These are phyloP conservation scores for Brassica balearica DNA, from an alignment of 441 rosid species.

Conservation along the genomic window DNA sequence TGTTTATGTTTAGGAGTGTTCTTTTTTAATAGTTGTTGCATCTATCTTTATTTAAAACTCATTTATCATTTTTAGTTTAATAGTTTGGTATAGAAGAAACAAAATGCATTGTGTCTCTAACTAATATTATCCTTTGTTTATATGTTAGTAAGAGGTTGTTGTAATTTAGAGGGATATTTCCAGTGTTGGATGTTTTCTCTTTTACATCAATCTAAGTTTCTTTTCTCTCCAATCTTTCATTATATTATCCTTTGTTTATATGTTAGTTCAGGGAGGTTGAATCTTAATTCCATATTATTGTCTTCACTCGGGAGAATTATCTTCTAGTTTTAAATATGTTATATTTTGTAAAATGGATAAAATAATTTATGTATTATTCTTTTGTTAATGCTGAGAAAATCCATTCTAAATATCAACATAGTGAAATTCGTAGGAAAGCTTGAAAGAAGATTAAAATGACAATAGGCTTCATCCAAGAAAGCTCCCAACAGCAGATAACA, in stretches of 20 bases:
- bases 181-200: constrained; percentile 25
- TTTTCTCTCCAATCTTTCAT: not conserved
- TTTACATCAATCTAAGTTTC: not conserved
- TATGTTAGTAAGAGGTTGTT: constrained; percentile 5
- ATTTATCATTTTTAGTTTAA: not conserved
- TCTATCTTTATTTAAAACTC: constrained; percentile 5
- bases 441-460: too few species aligned
- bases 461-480: too few species aligned
- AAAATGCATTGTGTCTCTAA: constrained; percentile 8
- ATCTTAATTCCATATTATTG: not conserved
- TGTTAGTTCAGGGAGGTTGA: not conserved
- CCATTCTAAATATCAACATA: too few species aligned
- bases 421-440: too few species aligned
- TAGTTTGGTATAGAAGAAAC: constrained; percentile 12
- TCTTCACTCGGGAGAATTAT: not conserved
- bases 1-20: constrained; percentile 30
- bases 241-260: not conserved
- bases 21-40: constrained; percentile 19
- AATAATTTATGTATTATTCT: too few species aligned
- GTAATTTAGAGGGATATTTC: constrained; percentile 23
- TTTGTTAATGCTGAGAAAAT: too few species aligned
- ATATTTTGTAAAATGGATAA: too few species aligned
- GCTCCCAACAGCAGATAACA: too few species aligned
- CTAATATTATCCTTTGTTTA: not conserved
- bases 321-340: not conserved